A percentile compares a stretch with the other conserved stretches of the same genome.
Conservation (phyloP, 768 basidiomycete species). For the Hemileccinum rubropunctum region DNA sequence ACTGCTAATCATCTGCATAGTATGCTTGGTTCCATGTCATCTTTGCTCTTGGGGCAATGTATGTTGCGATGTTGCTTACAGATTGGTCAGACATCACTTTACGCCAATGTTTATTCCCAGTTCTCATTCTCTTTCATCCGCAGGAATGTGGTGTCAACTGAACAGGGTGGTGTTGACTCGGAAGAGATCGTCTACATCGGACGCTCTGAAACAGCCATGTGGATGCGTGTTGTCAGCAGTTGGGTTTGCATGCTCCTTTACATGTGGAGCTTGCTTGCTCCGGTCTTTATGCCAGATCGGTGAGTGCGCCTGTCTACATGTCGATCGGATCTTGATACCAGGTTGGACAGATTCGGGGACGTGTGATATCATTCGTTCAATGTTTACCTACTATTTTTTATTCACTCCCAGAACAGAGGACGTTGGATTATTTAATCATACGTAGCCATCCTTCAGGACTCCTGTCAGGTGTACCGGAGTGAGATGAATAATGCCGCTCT, state of each 20-base stretch:
- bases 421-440: neutral
- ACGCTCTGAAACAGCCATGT: conserved; percentile 95
- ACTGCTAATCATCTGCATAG: conserved; percentile 37
- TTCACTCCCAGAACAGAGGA: neutral
- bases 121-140: conserved; percentile 4
- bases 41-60: conserved; percentile 95
- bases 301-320: conserved; percentile 34
- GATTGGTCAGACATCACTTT: conserved; percentile 76
- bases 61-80: conserved; percentile 93
- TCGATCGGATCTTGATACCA: conserved; percentile 3
- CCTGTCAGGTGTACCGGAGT: too few relatives aligned
- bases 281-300: conserved; percentile 89
- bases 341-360: conserved; percentile 25
- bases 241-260: conserved; percentile 91
- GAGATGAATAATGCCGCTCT: too few relatives aligned
- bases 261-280: conserved; percentile 85
- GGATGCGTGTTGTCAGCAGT: conserved; percentile 96
- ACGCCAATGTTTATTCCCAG: neutral
- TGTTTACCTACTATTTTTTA: neutral
- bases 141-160: conserved; percentile 74
- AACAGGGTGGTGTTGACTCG: conserved; percentile 47
- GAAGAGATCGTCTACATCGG: conserved; percentile 86
- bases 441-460: neutral
- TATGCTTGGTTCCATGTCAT: conserved; percentile 99
- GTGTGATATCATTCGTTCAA: conserved; percentile 10